phyloP scores from a whole-genome alignment of 148 eudicot species.

The Gaultheria prostrata region DNA sequence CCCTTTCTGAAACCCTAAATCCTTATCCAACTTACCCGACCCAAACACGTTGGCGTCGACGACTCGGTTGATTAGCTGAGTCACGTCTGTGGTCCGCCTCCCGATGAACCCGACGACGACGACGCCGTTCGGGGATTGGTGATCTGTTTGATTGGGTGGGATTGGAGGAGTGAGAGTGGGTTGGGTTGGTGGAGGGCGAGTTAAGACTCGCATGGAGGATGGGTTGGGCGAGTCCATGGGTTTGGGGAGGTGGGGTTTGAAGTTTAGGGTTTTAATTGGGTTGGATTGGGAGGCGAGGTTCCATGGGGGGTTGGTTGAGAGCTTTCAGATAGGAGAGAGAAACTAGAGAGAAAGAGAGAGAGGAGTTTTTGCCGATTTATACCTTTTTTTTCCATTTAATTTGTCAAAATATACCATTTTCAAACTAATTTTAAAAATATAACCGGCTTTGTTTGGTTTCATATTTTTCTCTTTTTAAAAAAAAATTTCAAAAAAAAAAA shows the following conservation, averaged over 20 bases:
- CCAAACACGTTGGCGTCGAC: conserved; percentile 71
- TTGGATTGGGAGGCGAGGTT: background rate
- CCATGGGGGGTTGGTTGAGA: background rate
- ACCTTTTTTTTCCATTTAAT: no score
- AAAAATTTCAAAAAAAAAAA: no score
- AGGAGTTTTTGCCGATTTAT: background rate
- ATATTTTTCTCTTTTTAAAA: no score
- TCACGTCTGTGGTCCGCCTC: conserved; percentile 37
- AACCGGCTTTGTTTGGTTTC: no score
- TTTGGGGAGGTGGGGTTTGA: conserved; percentile 11
- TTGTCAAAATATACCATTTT: no score
- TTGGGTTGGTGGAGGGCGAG: conserved; percentile 44
- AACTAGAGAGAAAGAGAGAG: background rate
- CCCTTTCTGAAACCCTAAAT: conserved; percentile 29
- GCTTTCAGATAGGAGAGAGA: background rate
- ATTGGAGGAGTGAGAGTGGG: conserved; percentile 16
- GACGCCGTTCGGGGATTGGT: conserved; percentile 41
- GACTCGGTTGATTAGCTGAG: conserved; percentile 64
- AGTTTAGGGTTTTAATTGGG: background rate
- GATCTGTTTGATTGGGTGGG: conserved; percentile 4
- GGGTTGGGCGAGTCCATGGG: conserved; percentile 27
- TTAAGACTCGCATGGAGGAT: conserved; percentile 65
- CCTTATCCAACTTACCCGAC: conserved; percentile 39
- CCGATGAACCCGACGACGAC: conserved; percentile 81
- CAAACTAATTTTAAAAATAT: no score